phyloP scores from a whole-genome alignment of 176 grass and related monocot species.

The Saccharum spontaneum region DNA sequence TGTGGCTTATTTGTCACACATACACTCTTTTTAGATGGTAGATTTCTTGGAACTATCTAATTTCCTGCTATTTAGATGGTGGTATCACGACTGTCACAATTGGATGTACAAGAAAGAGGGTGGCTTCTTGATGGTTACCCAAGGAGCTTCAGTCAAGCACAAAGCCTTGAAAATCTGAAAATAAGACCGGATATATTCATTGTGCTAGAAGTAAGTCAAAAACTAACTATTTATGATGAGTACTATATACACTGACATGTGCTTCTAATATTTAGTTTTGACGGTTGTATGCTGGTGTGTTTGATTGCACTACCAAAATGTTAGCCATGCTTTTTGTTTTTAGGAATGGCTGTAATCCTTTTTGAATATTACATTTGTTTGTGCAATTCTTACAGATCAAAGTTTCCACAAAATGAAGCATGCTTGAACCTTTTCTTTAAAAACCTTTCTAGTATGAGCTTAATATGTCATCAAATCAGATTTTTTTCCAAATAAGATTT shows the following conservation, averaged over 20 bases:
- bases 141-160: slow-evolving; percentile 76
- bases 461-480: not conserved
- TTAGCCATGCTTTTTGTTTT: not conserved
- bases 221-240: slow-evolving; percentile 25
- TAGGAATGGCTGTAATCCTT: not conserved
- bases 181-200: slow-evolving; percentile 84
- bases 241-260: slow-evolving; percentile 1
- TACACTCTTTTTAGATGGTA: not conserved
- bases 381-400: not conserved
- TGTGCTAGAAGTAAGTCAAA: slow-evolving; percentile 67
- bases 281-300: not conserved
- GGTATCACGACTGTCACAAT: slow-evolving; percentile 63
- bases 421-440: not conserved
- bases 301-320: not conserved
- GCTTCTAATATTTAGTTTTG: not conserved
- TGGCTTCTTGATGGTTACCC: slow-evolving; percentile 98
- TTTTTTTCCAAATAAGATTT: not conserved
- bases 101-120: slow-evolving; percentile 72
- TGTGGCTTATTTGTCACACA: slow-evolving; percentile 25
- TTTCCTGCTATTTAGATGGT: slow-evolving; percentile 64
- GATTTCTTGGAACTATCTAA: slow-evolving; percentile 14
- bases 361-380: not conserved
- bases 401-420: slow-evolving; percentile 5
- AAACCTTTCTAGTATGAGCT: not conserved
- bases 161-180: slow-evolving; percentile 80